Percentiles rank a stretch among this genome's conserved stretches.
Conservation (phyloP, 805 yeast genomes). For the Wickerhamomyces strasburgensis region DNA sequence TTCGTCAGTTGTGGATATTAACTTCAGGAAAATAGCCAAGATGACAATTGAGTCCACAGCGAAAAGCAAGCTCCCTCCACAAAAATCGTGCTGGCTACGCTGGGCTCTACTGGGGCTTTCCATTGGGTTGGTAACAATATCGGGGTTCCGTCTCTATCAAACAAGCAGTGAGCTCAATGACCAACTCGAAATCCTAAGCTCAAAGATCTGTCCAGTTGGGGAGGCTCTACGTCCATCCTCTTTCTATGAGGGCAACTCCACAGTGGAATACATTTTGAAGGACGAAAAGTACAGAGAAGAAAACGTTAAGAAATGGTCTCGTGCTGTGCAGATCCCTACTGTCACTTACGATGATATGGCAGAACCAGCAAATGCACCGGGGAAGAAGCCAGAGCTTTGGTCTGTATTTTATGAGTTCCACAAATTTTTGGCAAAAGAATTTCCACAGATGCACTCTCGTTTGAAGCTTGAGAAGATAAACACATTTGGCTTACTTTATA, state of each 20-base stretch:
- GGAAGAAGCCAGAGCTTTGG: conserved; percentile 32
- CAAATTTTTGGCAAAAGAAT: conserved; percentile 44
- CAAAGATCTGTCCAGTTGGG: background rate
- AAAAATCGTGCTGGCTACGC: no score
- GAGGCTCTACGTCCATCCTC: conserved; percentile 11
- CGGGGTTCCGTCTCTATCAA: no score
- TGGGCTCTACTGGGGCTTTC: no score
- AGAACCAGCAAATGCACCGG: conserved; percentile 5
- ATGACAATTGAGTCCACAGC: no score
- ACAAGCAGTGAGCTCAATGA: background rate
- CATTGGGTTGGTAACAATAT: no score
- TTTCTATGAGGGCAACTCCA: conserved; percentile 7
- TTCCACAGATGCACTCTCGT: conserved; percentile 47
- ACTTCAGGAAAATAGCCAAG: no score
- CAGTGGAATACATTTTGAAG: conserved; percentile 11
- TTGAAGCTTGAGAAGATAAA: conserved; percentile 53
- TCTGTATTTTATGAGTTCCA: conserved; percentile 36
- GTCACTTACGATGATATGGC: conserved; percentile 13
- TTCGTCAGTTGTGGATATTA: no score
- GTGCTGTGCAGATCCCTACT: conserved; percentile 16
- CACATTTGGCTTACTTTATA: conserved; percentile 56
- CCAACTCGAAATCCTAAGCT: background rate
- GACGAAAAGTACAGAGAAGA: conserved; percentile 10
- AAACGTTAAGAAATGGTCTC: conserved; percentile 9
- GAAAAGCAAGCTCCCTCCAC: no score